phyloP scores from a whole-genome alignment of 2,329 filamentous ascomycete genomes.

The Sarocladiaceae sp. region DNA sequence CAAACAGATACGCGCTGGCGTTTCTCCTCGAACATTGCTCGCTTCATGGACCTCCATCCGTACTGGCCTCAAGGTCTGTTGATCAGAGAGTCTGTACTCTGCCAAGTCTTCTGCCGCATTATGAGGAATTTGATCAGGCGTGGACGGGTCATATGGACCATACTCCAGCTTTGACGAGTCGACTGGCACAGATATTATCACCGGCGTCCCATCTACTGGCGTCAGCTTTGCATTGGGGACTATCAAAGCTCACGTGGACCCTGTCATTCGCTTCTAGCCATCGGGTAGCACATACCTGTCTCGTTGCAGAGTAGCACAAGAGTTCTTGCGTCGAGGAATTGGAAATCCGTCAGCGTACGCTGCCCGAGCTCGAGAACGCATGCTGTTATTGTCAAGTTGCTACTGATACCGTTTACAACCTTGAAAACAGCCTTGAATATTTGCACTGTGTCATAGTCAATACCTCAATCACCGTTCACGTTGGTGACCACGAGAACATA shows the following conservation, averaged over 20 bases:
- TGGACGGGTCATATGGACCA: slow-evolving; percentile 25
- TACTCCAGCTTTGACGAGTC: slow-evolving; percentile 32
- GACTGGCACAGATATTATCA: slow-evolving; percentile 31
- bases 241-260: too few species aligned
- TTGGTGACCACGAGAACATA: too few species aligned
- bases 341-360: slow-evolving; percentile 54
- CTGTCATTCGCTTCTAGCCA: too few species aligned
- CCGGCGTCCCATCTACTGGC: slow-evolving; percentile 20
- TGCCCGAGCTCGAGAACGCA: slow-evolving; percentile 37
- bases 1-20: slow-evolving; percentile 47
- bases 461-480: too few species aligned
- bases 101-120: slow-evolving; percentile 16
- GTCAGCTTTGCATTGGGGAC: too few species aligned
- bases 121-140: slow-evolving; percentile 8
- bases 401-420: slow-evolving; percentile 57
- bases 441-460: slow-evolving; percentile 50
- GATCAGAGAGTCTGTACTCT: slow-evolving; percentile 23
- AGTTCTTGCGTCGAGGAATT: slow-evolving; percentile 60
- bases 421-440: slow-evolving; percentile 50
- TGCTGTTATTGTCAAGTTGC: slow-evolving; percentile 31
- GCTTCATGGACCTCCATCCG: slow-evolving; percentile 49
- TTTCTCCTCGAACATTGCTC: slow-evolving; percentile 37
- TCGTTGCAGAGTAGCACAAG: slow-evolving; percentile 55
- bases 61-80: slow-evolving; percentile 29
- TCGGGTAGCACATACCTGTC: slow-evolving; percentile 26